Evolutionary conservation across 345 rosid genomes (phyloP), one percentile per base, ranked within the genome.

Genomic region (Eucalyptus regnans): DNA sequence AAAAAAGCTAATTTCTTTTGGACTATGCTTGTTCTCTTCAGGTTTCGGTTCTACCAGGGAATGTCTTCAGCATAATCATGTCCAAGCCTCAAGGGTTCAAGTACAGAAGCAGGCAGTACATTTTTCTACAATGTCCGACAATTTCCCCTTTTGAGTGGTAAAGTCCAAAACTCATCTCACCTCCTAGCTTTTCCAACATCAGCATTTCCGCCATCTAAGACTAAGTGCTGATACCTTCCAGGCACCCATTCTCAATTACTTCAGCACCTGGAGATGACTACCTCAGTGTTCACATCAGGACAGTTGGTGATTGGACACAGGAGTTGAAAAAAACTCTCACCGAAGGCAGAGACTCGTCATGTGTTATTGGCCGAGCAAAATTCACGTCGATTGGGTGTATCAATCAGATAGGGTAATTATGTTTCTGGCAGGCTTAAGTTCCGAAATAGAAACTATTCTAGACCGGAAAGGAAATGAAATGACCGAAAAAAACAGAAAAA

Each of bases 61-160:
- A 96, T 87, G 99, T 95, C 85, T 95, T 97, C 86, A 96, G 97
- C 93, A 86, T 97, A 85, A 87, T 91, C 89, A 94, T 95, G 98
- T 95, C 99, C 80, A 97, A 96, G 94, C 99, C 99, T 87, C 94
- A 92, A 64, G 98, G 99, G 89, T 96, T 96, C 89, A 96, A 95
- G 92, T 96, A 95, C 94, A 96, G 89, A 92, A 97, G 99, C 79
- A 99, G 99, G 90, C 99, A 97, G 90, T 97, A 97, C 91, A 96
- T 97, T 89, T 97, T 96, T 91, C 94, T 97, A 31, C 96, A 95
- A 90, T 97, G 99, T 90, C 98, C 98, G 18, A 68, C 89, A 44
- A 94, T 97, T 91, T 97, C 99, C 88, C 89, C 96, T 33, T 95
- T 96, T 85, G 99, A 97, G 93, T 97, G 99, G 99, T 96, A 87